A percentile compares a stretch with the other conserved stretches of the same genome.
These are phyloP conservation scores for Pichia sp. DNA, from an alignment of 1,139 yeast genomes.

Conservation along the genomic window DNA sequence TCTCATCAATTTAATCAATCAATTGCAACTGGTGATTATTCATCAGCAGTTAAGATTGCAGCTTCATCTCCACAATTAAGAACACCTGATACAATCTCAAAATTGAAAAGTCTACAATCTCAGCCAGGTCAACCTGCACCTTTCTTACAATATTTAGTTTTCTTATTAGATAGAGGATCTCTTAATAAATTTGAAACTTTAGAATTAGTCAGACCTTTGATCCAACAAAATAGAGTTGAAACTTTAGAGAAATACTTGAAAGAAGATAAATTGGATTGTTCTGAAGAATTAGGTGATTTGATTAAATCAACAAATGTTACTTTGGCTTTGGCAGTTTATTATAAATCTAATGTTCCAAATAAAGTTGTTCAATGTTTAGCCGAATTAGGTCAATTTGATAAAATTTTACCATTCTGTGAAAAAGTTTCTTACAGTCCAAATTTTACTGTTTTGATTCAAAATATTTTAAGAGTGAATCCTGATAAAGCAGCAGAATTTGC, in stretches of 20 bases:
- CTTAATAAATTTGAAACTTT: constrained; percentile 90
- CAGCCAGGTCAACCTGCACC: constrained; percentile 96
- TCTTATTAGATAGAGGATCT: constrained; percentile 87
- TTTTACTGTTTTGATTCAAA: constrained; percentile 83
- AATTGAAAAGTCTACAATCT: constrained; percentile 87
- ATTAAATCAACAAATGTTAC: constrained; percentile 84
- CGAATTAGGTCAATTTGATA: constrained; percentile 94
- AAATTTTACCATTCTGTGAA: constrained; percentile 89
- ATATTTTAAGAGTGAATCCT: constrained; percentile 88
- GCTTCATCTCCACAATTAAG: constrained; percentile 93
- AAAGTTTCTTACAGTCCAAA: constrained; percentile 88
- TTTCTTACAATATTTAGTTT: constrained; percentile 85
- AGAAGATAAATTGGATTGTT: constrained; percentile 87
- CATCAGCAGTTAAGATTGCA: constrained; percentile 93
- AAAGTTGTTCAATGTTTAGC: constrained; percentile 92
- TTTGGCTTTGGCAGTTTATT: constrained; percentile 85
- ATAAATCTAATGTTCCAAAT: constrained; percentile 77
- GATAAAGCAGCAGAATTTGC: constrained; percentile 98
- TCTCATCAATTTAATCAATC: constrained; percentile 85
- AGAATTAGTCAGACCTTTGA: constrained; percentile 91
- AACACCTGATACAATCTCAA: constrained; percentile 90
- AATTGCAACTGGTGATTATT: constrained; percentile 79
- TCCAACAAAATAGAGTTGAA: constrained; percentile 93
- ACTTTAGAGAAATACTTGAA: constrained; percentile 94
- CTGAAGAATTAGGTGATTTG: constrained; percentile 96